phyloP scores from a whole-genome alignment of 129 eudicot genomes.

The Calendula officinalis region DNA sequence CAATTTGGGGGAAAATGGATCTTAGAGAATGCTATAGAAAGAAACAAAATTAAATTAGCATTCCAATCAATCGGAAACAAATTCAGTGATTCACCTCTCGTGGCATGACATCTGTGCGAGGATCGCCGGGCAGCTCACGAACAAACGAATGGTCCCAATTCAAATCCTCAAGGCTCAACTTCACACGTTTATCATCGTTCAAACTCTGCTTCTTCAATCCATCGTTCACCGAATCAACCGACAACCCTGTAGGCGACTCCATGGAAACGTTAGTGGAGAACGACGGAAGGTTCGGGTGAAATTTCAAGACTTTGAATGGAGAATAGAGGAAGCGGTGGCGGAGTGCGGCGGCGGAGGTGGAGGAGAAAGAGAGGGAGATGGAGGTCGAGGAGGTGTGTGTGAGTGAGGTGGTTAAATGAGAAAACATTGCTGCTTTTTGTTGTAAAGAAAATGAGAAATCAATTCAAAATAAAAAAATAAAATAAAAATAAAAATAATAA shows the following conservation, averaged over 20 bases:
- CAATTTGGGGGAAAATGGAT: too few relatives aligned
- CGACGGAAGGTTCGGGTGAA: slow-evolving; percentile 13
- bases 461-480: slow-evolving; percentile 11
- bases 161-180: slow-evolving; percentile 70
- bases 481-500: too few relatives aligned
- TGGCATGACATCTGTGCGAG: slow-evolving; percentile 53
- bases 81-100: slow-evolving; percentile 51
- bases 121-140: slow-evolving; percentile 83
- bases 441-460: background rate
- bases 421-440: slow-evolving; percentile 40
- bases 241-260: slow-evolving; percentile 30
- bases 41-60: too few relatives aligned
- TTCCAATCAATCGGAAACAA: too few relatives aligned
- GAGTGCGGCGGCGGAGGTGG: slow-evolving; percentile 30
- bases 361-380: slow-evolving; percentile 31
- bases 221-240: slow-evolving; percentile 51
- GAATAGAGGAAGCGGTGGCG: slow-evolving; percentile 23
- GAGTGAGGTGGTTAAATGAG: slow-evolving; percentile 54
- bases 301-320: slow-evolving; percentile 28
- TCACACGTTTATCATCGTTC: slow-evolving; percentile 25
- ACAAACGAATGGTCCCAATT: slow-evolving; percentile 93
- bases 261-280: slow-evolving; percentile 36
- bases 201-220: slow-evolving; percentile 41
- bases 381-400: slow-evolving; percentile 44
- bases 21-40: too few relatives aligned